Evolutionary conservation across 2,329 filamentous ascomycete genomes (phyloP), one percentile per base, ranked within the genome.

Genomic region (Sporothrix luriei): DNA sequence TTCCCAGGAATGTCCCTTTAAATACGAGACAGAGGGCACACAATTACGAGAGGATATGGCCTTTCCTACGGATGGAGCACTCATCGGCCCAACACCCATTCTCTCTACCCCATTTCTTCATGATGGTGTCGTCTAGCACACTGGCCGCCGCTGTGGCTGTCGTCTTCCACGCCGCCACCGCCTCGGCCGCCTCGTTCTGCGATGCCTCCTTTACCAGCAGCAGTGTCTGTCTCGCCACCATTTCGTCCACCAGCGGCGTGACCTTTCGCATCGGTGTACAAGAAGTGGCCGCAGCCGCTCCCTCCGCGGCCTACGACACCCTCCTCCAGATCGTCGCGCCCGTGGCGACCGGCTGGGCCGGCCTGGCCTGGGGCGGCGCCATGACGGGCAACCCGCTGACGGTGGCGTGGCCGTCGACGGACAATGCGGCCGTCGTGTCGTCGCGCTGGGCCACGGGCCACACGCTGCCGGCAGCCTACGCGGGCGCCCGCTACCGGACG

Each of bases 371-470:
- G 79, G 79, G 78, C 38, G 79, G 79, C 2, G 76, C 76, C n/a
- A 81, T 80, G 79, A 77, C 77, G 2, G 76, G 76, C 49, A 79
- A 79, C 33, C 79, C 79, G 24, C 74, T 81, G 19, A 78, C 78
- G 2, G 74, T 80, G 19, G 78, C 75, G 2, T 81, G 79, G 79
- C 75, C 78, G 10, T 79, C 79, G 71, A 43, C 57, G 2, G 78
- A 76, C 48, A 75, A 77, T 33, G 75, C 73, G 11, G 79, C 75
- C 9, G 77, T 78, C 0, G 79, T 80, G 14, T 78, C 77, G 0
- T 79, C 78, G 16, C 75, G 79, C 38, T 80, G 79, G 75, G 74
- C 79, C 2, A 77, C 73, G 78, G 55, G 54, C n/a, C 69, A 70
- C 33, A 64, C 70, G 9, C 51, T 73, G 1, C 75, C 75, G 0